Base-by-base conservation (phyloP, 2,329 filamentous ascomycete species). In the Phoma sp. region DNA sequence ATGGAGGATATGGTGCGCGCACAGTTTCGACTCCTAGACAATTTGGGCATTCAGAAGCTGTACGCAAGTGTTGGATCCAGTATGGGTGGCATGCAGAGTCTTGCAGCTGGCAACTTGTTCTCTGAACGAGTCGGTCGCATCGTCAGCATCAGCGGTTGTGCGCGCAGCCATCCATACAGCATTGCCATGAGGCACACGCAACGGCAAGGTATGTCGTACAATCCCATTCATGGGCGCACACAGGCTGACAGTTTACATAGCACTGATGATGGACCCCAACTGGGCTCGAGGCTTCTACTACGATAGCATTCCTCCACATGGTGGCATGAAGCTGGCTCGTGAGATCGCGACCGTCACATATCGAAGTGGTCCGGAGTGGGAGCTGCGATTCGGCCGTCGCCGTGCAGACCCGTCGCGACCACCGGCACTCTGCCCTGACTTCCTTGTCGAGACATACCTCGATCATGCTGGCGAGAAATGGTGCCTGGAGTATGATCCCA, bases 381-480 rank as follows among this genome's bases (percentile, higher is more conserved):
- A 99, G 77, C 89, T 91, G 76, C 86, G 95, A 29, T 99, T 99
- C 73, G 93, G 92, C 4, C 84, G 95, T 30, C 84, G 91, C 61
- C 84, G 95, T 39, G 93, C 95, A 12, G 95, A 99, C 72, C 83
- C 91, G 0, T 86, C 85, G 63, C 92, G 91, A 64, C 92, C 91
- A 4, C 95, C 95, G 0, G 95, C 95, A 0, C 78, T 99, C n/a
- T 99, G 95, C 67, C 93, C 95, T 0, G 95, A 99, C 72, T 99
- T 98, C 70, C 81, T 99, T 20, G 96, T 99, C 62, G 95, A 99
- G 78, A 99, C 95, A 0, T 99, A 99, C 72, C 85, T 99, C 15
- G 95, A 99, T 75, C 95, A 99, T 69, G 95, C 95, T 0, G 95
- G 95, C 17, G 95, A 99, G 79, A 99, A 99, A 76, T 99, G 96